Evolutionary conservation across 2,329 filamentous ascomycete genomes (phyloP), one percentile per base, ranked within the genome.

Genomic region (Xylariaceae sp.): DNA sequence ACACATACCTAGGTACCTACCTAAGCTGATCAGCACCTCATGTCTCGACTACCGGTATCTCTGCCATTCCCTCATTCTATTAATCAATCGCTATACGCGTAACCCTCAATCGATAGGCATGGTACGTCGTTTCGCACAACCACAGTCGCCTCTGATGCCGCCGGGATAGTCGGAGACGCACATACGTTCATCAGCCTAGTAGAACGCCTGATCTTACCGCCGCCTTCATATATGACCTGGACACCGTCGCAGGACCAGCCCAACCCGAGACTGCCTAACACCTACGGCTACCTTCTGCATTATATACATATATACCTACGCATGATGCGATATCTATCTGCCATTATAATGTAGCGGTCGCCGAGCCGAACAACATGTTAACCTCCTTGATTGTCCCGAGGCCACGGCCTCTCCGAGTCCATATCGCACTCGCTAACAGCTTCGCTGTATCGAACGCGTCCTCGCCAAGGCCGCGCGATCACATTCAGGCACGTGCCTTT

Each of bases 401-500:
- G 43, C 60, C 65, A 32, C 63, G 64, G 51, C 55, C 63, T 56
- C 55, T 65, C 47, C 60, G 62, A 51, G 48, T 46, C 53, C 51
- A 55, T 53, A 45, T 60, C 30, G 49, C 61, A 16, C 51, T 57
- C 32, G 36, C 43, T 46, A 57, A 51, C 34, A 54, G 50, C 40
- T 49, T 64, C 13, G 58, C 55, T n/a, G 55, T 58, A 16, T 53
- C 53, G 5, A 48, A 45, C 26, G 42, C 60, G 22, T 62, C 65
- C 32, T 43, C 65, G 13, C 43, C 61, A 26, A 56, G 54, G 16
- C 39, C 48, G 16, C 61, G 62, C 32, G 66, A 66, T 45, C 65
- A 61, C 16, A 67, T 72, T 41, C 77, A 79, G 57, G 68, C 61
- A 32, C 76, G 81, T 34, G 64, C 63, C 34, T 79, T 81, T 56